Evolutionary conservation across 1,139 yeast genomes (phyloP).

Genomic region (Blastobotrys proliferans): DNA sequence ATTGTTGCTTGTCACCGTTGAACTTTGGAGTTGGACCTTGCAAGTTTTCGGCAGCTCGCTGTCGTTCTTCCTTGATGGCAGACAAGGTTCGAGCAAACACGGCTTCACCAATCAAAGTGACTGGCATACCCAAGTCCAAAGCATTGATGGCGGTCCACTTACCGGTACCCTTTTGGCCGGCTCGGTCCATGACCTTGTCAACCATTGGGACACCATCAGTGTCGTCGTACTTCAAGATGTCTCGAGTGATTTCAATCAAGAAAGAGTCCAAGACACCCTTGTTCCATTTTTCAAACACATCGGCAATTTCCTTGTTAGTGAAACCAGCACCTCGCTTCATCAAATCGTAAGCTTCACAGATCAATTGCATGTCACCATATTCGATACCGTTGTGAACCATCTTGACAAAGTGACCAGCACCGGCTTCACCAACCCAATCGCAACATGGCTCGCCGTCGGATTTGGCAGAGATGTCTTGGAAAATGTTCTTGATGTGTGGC

Average conservation of each 20-base stretch:
- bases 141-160: slow-evolving; percentile 99
- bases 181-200: slow-evolving; percentile 93
- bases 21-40: slow-evolving; percentile 71
- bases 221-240: slow-evolving; percentile 81
- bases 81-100: slow-evolving; percentile 96
- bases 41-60: slow-evolving; percentile 71
- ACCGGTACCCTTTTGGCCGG: slow-evolving; percentile 99
- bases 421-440: slow-evolving; percentile 99
- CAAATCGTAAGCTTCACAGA: slow-evolving; percentile 95
- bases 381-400: slow-evolving; percentile 99
- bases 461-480: slow-evolving; percentile 96
- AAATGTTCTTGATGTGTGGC: slow-evolving; percentile 96
- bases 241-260: slow-evolving; percentile 95
- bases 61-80: slow-evolving; percentile 87
- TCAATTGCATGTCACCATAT: slow-evolving; percentile 99
- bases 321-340: slow-evolving; percentile 93
- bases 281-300: slow-evolving; percentile 91
- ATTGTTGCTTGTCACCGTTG: slow-evolving; percentile 72
- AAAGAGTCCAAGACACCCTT: slow-evolving; percentile 96
- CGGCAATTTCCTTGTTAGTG: slow-evolving; percentile 88
- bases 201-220: slow-evolving; percentile 87
- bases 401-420: slow-evolving; percentile 98
- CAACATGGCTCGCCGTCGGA: slow-evolving; percentile 99
- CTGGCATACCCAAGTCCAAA: slow-evolving; percentile 96
- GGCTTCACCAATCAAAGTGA: slow-evolving; percentile 97